Evolutionary conservation across 805 yeast genomes (phyloP).

Genomic region (Teunomyces gatunensis): DNA sequence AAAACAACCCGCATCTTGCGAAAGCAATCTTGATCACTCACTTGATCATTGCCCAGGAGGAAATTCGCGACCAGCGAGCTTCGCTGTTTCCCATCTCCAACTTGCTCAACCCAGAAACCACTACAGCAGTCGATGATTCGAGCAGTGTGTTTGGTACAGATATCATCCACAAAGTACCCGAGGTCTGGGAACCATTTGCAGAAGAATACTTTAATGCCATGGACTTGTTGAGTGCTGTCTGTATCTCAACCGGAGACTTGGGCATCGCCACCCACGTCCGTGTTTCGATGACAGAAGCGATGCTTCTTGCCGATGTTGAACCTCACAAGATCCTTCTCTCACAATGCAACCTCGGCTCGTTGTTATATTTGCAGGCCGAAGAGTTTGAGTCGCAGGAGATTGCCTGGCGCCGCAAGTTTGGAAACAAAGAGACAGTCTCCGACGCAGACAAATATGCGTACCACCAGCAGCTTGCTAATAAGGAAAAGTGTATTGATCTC

Average conservation of each 20-base stretch:
- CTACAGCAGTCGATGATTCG: slow-evolving; percentile 3
- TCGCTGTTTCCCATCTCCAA: not conserved
- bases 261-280: slow-evolving; percentile 59
- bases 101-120: not conserved
- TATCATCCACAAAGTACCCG: slow-evolving; percentile 34
- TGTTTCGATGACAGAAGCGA: slow-evolving; percentile 63
- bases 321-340: slow-evolving; percentile 63
- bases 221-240: slow-evolving; percentile 71
- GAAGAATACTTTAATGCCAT: slow-evolving; percentile 77
- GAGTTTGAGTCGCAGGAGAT: slow-evolving; percentile 52
- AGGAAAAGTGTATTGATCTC: slow-evolving; percentile 26
- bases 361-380: slow-evolving; percentile 66
- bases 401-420: slow-evolving; percentile 19
- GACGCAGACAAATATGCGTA: slow-evolving; percentile 30
- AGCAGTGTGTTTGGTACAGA: slow-evolving; percentile 9
- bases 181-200: slow-evolving; percentile 69
- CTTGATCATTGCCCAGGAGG: slow-evolving; percentile 63
- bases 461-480: slow-evolving; percentile 14
- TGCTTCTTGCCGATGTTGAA: slow-evolving; percentile 69
- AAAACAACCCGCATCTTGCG: slow-evolving; percentile 45
- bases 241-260: slow-evolving; percentile 67
- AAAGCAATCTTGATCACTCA: slow-evolving; percentile 63
- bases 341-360: slow-evolving; percentile 68
- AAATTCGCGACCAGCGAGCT: slow-evolving; percentile 43
- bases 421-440: not conserved